Base-by-base conservation (phyloP, 306 rosid species). In the Arachis stenosperma region DNA sequence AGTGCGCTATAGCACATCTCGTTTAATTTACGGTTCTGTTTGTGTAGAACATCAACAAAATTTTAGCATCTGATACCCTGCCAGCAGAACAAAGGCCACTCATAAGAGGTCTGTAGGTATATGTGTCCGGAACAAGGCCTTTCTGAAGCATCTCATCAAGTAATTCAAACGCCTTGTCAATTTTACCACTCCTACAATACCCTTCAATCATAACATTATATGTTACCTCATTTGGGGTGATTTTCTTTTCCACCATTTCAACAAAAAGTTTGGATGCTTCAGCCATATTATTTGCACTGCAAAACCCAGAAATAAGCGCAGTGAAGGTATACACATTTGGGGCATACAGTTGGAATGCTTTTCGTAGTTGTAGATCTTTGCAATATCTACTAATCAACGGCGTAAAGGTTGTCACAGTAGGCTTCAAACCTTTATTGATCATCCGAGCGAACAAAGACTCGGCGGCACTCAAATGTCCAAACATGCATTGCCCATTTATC, bases 151-250 rank as follows among this genome's bases (percentile, higher is more conserved):
- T 91, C 78, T 89, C 95, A 71, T 82, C 91, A 22, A 85, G 84
- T 84, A 94, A 77, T 75, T 86, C 91, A 83, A 94, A 91, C 79
- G 95, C 94, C 75, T 81, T 89, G 59, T 66, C 81, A 8, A 85
- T 81, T 78, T 86, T 86, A 62, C 88, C 87, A 72, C 83, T 77
- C 67, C 75, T 65, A 77, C 96, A 89, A 75, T 89, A 70, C 14
- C 97, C 97, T 54, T 94, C 92, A 56, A 94, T 91, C 92, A 94
- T 76, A 60, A 94, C 88, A 81, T 94, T 94, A 76, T 94, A 94
- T 53, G 97, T 91, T 77, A 94, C 92, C 86, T 93, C 92, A 51
- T 88, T 93, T 63, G 97, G 97, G 81, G 84, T 29, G 61, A 91
- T 81, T 67, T 84, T 90, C 67, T 77, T 75, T 74, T 75, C 82